Percentiles rank a stretch among this genome's conserved stretches.
These are phyloP conservation scores for Podaxis sp. DNA, from an alignment of 768 basidiomycete species.

Conservation along the genomic window DNA sequence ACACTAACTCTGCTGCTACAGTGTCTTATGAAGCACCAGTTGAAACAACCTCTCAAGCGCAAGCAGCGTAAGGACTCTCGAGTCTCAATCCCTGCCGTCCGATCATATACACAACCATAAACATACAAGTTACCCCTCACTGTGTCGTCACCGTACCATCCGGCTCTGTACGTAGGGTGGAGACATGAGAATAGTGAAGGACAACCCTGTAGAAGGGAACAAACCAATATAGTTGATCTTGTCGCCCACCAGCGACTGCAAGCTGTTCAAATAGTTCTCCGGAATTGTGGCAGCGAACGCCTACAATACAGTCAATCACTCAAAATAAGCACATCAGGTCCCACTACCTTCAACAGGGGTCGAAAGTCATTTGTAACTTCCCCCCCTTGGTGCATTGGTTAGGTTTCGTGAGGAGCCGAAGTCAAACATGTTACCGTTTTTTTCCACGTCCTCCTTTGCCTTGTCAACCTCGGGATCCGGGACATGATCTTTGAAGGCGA, in stretches of 20 bases:
- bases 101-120: too few species aligned
- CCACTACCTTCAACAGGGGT: constrained; percentile 4
- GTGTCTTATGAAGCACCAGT: too few species aligned
- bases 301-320: background rate
- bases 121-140: too few species aligned
- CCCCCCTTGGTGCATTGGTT: background rate
- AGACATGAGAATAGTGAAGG: background rate
- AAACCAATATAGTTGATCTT: constrained; percentile 1
- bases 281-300: constrained; percentile 1
- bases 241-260: background rate
- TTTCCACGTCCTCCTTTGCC: background rate
- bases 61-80: too few species aligned
- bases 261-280: background rate
- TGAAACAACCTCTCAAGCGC: too few species aligned
- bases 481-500: background rate
- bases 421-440: background rate
- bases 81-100: too few species aligned
- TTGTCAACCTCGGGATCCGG: background rate
- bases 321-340: background rate
- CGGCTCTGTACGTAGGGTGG: background rate
- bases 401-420: background rate
- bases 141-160: constrained; percentile 1
- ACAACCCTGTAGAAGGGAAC: background rate
- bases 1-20: too few species aligned
- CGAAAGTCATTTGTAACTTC: background rate